These are phyloP conservation scores for Cercis canadensis DNA, from an alignment of 306 rosid species.

Conservation along the genomic window DNA sequence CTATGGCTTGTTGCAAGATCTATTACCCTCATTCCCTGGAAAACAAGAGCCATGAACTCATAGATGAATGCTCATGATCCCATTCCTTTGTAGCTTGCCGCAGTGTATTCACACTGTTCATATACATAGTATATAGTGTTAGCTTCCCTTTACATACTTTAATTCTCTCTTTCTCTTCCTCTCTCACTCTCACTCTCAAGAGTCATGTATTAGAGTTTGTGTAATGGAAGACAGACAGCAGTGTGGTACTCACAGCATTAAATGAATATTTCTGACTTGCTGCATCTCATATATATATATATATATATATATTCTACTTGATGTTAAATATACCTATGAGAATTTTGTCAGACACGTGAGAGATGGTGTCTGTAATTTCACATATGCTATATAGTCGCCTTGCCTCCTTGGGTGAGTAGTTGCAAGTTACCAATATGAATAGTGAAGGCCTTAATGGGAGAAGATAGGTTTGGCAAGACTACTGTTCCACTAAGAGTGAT, in stretches of 20 bases:
- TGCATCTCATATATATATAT: background rate
- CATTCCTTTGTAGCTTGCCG: too few relatives aligned
- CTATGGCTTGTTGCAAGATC: constrained; percentile 75
- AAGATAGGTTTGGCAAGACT: background rate
- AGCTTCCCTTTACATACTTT: too few relatives aligned
- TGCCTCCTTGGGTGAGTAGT: background rate
- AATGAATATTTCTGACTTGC: constrained; percentile 4
- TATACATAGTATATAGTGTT: too few relatives aligned
- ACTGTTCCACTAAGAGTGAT: background rate
- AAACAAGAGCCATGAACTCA: constrained; percentile 55
- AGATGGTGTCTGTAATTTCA: background rate
- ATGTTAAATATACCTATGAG: background rate
- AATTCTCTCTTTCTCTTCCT: too few relatives aligned
- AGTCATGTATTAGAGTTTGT: background rate
- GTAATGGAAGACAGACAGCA: background rate
- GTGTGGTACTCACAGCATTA: background rate
- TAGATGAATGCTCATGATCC: background rate
- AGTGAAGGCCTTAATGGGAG: background rate
- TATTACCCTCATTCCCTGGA: constrained; percentile 57
- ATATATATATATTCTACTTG: background rate
- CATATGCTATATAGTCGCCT: too few relatives aligned
- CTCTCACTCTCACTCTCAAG: too few relatives aligned
- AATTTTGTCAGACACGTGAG: background rate
- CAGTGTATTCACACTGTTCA: too few relatives aligned
- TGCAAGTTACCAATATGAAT: background rate